A percentile compares a stretch with the other conserved stretches of the same genome.
Evolutionary conservation across 305 asterid genomes (phyloP).

Genomic region (Salvia sclarea): DNA sequence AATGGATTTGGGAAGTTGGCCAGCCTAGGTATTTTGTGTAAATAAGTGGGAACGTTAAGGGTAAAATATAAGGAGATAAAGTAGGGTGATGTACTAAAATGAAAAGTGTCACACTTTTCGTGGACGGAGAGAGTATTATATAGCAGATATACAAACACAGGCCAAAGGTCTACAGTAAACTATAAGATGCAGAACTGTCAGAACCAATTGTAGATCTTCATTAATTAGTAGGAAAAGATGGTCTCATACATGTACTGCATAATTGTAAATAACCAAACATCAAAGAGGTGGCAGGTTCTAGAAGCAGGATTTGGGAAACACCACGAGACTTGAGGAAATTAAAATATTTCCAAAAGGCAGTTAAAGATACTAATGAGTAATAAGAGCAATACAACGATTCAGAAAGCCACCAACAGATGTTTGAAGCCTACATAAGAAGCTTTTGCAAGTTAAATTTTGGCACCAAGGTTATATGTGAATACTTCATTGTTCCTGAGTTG

Average conservation of each 20-base stretch:
- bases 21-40: too few species aligned
- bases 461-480: neutral
- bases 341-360: neutral
- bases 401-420: conserved; percentile 6
- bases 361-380: neutral
- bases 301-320: neutral
- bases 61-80: too few species aligned
- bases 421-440: neutral
- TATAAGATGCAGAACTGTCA: neutral
- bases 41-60: too few species aligned
- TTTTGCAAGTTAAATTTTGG: neutral
- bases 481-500: neutral
- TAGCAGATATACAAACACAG: neutral
- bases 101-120: too few species aligned
- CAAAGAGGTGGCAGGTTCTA: neutral
- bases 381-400: neutral
- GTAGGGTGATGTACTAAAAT: too few species aligned
- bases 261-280: conserved; percentile 9
- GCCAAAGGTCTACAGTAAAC: neutral
- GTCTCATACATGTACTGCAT: neutral
- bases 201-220: too few species aligned
- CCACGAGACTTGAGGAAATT: neutral
- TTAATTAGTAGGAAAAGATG: too few species aligned
- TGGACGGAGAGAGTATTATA: neutral
- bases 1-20: too few species aligned